Percentiles rank a stretch among this genome's conserved stretches.
Evolutionary conservation across 495 filamentous ascomycete species (phyloP).

Genomic region (Tuber magnatum): DNA sequence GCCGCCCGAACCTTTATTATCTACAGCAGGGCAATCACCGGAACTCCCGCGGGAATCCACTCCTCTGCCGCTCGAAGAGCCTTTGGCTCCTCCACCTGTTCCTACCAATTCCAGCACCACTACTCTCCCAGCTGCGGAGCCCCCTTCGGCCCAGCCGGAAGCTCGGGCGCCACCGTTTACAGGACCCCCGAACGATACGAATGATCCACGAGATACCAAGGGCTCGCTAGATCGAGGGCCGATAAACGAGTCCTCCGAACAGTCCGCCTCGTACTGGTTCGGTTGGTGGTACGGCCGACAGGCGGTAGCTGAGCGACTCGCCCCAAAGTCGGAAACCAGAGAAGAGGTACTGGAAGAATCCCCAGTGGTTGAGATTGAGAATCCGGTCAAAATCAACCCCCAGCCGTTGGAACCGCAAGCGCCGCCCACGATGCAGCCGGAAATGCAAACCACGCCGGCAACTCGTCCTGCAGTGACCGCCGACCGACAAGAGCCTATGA

Average conservation of each 20-base stretch:
- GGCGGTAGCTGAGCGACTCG: slow-evolving; percentile 8
- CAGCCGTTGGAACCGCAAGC: neutral
- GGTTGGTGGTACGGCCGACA: slow-evolving; percentile 39
- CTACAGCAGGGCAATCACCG: slow-evolving; percentile 9
- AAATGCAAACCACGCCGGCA: neutral
- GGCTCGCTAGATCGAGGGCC: neutral
- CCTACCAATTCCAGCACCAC: neutral
- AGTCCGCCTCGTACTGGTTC: slow-evolving; percentile 28
- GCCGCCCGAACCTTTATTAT: slow-evolving; percentile 4
- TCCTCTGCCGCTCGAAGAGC: slow-evolving; percentile 1
- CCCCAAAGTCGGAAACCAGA: slow-evolving; percentile 25
- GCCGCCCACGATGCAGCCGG: neutral
- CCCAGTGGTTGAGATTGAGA: slow-evolving; percentile 21
- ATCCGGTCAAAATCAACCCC: slow-evolving; percentile 6
- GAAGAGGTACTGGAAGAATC: slow-evolving; percentile 17
- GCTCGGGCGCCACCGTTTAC: neutral
- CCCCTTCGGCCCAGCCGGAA: slow-evolving; percentile 8
- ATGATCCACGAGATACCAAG: slow-evolving; percentile 14
- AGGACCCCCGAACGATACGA: slow-evolving; percentile 13
- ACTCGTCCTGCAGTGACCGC: neutral
- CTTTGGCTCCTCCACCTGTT: slow-evolving; percentile 9
- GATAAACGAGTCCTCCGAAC: slow-evolving; percentile 4
- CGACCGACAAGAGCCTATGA: neutral
- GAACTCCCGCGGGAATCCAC: slow-evolving; percentile 19
- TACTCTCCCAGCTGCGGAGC: neutral